Evolutionary conservation across 192 early-diverging fungal species (phyloP), one percentile per base, ranked within the genome.

Genomic region (Dissophora globulifera): DNA sequence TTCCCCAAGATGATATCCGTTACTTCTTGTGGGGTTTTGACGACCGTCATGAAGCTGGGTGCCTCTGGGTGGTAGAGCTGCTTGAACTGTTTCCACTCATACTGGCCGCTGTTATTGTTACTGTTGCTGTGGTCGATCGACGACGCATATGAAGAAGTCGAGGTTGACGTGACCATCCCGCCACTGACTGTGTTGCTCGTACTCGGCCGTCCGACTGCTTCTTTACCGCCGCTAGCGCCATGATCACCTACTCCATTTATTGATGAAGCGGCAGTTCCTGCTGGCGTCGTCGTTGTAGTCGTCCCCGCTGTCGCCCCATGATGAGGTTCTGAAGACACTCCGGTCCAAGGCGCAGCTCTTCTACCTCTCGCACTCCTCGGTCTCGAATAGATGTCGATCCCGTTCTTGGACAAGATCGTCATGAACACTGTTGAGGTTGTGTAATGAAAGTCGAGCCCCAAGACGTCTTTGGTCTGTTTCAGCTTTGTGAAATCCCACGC

Each of bases 31-130:
- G 50, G 26, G 25, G 29, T 41, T 32, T 76, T 76, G 58, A 76
- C 72, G 13, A 76, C 72, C 3, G 72, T 67, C 72, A 76, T 76
- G 25, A 76, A 76, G 19, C 72, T 66, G 13, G 72, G 72, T 8
- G 72, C 72, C 25, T 76, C 72, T 3, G 72, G 72, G 43, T 76
- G 72, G 40, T 76, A 76, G 46, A 76, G 61, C 30, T 76, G 63
- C 27, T 76, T 76, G 47, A 53, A 67, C 2, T 20, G 27, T 26
- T 46, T 76, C 72, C 72, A 76, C 45, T 76, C 72, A 40, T 67
- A 62, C 5, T 17, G 32, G 15, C 41, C 41, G 9, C 23, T 23
- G 15, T 52, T 31, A 47, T 40, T 51, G 59, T 35, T n/a, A 38
- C 19, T 32, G 26, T 22, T 49, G n/a, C 9, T 7, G 13, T 19